phyloP scores from a whole-genome alignment of 352 stramenopile genomes.

The Globisporangium barbulae region DNA sequence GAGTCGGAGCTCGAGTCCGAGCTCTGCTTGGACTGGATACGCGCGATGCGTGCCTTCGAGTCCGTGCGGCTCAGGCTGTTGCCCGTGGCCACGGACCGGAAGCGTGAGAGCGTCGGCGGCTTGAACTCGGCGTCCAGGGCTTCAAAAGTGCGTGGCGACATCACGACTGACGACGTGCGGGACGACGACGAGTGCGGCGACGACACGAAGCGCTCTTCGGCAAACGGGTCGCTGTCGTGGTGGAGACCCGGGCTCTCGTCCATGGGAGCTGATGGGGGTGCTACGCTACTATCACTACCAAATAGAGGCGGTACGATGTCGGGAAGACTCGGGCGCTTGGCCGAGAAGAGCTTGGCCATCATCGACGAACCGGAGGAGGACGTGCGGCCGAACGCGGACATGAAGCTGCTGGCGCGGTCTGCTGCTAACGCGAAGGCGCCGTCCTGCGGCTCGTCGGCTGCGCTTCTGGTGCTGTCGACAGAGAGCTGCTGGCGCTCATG shows the following conservation, averaged over 20 bases:
- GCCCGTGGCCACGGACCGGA: slow-evolving; percentile 9
- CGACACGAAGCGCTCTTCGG: slow-evolving; percentile 12
- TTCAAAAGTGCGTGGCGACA: slow-evolving; percentile 20
- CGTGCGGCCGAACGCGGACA: slow-evolving; percentile 15
- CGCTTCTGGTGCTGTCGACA: neutral
- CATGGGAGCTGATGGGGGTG: neutral
- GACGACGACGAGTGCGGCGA: slow-evolving; percentile 20
- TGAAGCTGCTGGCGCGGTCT: slow-evolving; percentile 7
- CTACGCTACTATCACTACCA: no score
- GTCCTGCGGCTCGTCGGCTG: neutral
- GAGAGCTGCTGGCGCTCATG: neutral
- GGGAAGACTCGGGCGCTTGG: slow-evolving; percentile 16
- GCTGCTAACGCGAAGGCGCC: neutral
- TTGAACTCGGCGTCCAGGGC: slow-evolving; percentile 23
- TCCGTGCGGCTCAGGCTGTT: slow-evolving; percentile 12
- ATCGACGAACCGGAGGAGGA: slow-evolving; percentile 14
- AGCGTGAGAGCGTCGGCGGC: slow-evolving; percentile 20
- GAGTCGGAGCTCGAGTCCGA: slow-evolving; percentile 39
- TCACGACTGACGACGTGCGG: slow-evolving; percentile 19
- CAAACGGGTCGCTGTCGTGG: slow-evolving; percentile 15
- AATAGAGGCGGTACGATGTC: neutral
- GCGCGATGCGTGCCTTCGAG: slow-evolving; percentile 20
- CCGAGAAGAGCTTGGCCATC: slow-evolving; percentile 21
- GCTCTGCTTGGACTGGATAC: slow-evolving; percentile 17
- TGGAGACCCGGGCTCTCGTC: slow-evolving; percentile 5